These are phyloP conservation scores for Boletus reticuloceps DNA, from an alignment of 768 basidiomycete genomes.

Conservation along the genomic window DNA sequence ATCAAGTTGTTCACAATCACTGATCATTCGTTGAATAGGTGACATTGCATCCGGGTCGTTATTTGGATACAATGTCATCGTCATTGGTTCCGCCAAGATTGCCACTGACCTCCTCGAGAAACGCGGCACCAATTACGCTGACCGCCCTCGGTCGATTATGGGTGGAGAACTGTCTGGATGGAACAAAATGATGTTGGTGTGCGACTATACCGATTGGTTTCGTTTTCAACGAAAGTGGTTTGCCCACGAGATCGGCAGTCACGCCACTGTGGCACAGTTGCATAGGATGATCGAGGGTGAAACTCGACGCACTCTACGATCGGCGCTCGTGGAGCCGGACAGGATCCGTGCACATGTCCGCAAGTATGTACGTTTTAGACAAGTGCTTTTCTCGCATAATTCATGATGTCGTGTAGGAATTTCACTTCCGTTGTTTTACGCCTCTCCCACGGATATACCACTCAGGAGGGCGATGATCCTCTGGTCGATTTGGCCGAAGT, in stretches of 20 bases:
- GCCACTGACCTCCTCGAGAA: slow-evolving; percentile 46
- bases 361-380: background rate
- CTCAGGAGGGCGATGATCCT: background rate
- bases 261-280: slow-evolving; percentile 2
- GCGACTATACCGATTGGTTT: slow-evolving; percentile 7
- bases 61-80: too few species aligned
- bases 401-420: background rate
- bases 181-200: slow-evolving; percentile 14
- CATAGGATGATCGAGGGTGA: slow-evolving; percentile 16
- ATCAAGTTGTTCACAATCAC: background rate
- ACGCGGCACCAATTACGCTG: slow-evolving; percentile 40
- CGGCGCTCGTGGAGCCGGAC: background rate
- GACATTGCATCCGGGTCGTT: slow-evolving; percentile 12
- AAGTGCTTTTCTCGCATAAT: background rate
- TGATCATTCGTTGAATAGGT: background rate
- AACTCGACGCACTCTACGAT: slow-evolving; percentile 21
- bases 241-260: slow-evolving; percentile 11
- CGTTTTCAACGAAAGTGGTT: slow-evolving; percentile 13
- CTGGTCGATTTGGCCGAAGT: background rate
- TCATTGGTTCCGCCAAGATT: slow-evolving; percentile 39
- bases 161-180: slow-evolving; percentile 17
- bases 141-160: slow-evolving; percentile 19
- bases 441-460: background rate
- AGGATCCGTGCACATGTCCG: background rate
- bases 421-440: background rate